These are phyloP conservation scores for Physcia stellaris DNA, from an alignment of 495 filamentous ascomycete genomes.

Conservation along the genomic window DNA sequence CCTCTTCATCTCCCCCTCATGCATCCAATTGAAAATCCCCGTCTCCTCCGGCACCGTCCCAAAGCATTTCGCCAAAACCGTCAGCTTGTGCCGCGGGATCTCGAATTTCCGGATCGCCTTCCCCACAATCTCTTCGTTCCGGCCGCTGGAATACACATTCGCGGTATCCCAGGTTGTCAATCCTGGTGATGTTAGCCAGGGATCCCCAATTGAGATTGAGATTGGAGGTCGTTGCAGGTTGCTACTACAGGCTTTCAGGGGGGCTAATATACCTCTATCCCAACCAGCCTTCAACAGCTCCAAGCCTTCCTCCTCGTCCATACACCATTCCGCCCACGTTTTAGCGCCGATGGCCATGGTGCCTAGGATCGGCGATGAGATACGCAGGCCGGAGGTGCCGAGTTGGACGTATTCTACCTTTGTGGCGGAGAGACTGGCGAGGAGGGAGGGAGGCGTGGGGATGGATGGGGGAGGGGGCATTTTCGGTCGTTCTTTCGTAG, in stretches of 20 bases:
- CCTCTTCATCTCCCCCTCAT: constrained; percentile 16
- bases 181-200: constrained; percentile 3
- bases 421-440: constrained; percentile 6
- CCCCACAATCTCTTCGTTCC: constrained; percentile 26
- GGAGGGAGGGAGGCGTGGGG: constrained; percentile 7
- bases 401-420: constrained; percentile 28
- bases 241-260: constrained; percentile 13
- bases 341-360: constrained; percentile 29
- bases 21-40: constrained; percentile 9
- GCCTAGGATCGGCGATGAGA: constrained; percentile 30
- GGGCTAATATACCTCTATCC: constrained; percentile 20
- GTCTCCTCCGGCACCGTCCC: constrained; percentile 24
- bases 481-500: too few species aligned
- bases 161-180: constrained; percentile 24
- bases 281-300: constrained; percentile 29
- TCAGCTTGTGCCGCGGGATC: constrained; percentile 27
- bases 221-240: too few species aligned
- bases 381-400: constrained; percentile 25
- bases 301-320: constrained; percentile 26
- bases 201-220: constrained; percentile 1
- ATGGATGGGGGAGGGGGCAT: constrained; percentile 1
- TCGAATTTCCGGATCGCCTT: constrained; percentile 29
- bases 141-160: constrained; percentile 30
- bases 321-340: constrained; percentile 25
- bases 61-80: constrained; percentile 29